These are phyloP conservation scores for Ogataea pignaliae DNA, from an alignment of 805 yeast species.

Conservation along the genomic window DNA sequence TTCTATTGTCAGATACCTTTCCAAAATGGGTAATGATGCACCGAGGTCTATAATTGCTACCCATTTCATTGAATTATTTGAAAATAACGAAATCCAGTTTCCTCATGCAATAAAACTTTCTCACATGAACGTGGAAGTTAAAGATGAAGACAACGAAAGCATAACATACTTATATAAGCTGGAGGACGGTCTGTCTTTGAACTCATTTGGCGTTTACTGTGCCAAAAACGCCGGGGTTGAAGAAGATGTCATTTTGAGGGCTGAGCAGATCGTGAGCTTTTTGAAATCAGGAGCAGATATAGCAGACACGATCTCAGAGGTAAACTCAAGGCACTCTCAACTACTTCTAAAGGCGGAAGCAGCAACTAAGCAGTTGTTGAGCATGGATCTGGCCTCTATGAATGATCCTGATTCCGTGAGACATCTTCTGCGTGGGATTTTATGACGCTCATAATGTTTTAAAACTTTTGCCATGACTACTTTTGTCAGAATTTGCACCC, in stretches of 20 bases:
- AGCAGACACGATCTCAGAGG: slow-evolving; percentile 6
- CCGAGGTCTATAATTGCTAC: slow-evolving; percentile 33
- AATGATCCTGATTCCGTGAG: neutral
- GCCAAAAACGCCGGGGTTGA: slow-evolving; percentile 29
- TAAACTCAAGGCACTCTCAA: slow-evolving; percentile 1
- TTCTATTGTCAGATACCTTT: slow-evolving; percentile 29
- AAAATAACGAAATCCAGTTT: slow-evolving; percentile 16
- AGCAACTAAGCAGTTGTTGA: slow-evolving; percentile 19
- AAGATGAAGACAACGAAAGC: slow-evolving; percentile 7
- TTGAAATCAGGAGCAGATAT: slow-evolving; percentile 16
- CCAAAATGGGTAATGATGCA: slow-evolving; percentile 18
- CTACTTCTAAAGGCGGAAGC: slow-evolving; percentile 5
- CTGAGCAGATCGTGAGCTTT: slow-evolving; percentile 22
- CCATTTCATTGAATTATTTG: slow-evolving; percentile 40
- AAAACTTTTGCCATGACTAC: neutral
- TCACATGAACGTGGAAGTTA: slow-evolving; percentile 23
- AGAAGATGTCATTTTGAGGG: slow-evolving; percentile 27
- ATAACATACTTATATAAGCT: slow-evolving; percentile 33
- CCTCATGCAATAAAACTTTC: slow-evolving; percentile 14
- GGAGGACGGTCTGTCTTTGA: slow-evolving; percentile 27
- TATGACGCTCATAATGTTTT: neutral
- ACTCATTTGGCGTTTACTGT: slow-evolving; percentile 38
- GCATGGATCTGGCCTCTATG: slow-evolving; percentile 22
- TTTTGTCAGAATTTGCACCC: too few species aligned
- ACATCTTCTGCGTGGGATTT: slow-evolving; percentile 12